Percentiles rank a stretch among this genome's conserved stretches.
These are phyloP conservation scores for Posidonia australis DNA, from an alignment of 106 monocot genomes.

Conservation along the genomic window DNA sequence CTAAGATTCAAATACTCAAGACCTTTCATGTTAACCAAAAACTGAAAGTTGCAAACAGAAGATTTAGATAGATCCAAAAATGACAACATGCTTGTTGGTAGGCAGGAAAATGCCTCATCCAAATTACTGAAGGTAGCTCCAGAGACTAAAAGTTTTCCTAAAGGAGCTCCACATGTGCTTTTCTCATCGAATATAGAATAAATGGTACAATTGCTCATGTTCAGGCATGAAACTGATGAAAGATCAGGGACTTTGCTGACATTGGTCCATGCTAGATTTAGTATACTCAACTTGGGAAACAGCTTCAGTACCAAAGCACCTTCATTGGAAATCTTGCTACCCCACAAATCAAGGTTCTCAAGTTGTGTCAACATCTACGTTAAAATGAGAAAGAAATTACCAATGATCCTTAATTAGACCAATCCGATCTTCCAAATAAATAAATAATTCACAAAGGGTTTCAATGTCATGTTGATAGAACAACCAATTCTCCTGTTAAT, in stretches of 20 bases:
- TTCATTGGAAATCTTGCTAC: slow-evolving; percentile 52
- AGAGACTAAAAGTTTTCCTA: slow-evolving; percentile 42
- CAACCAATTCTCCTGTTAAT: too few relatives aligned
- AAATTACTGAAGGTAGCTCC: slow-evolving; percentile 45
- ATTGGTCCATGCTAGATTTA: slow-evolving; percentile 85
- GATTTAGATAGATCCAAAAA: slow-evolving; percentile 66
- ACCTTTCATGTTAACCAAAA: slow-evolving; percentile 34
- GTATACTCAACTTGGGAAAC: slow-evolving; percentile 48
- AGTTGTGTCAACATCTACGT: slow-evolving; percentile 53
- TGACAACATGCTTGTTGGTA: slow-evolving; percentile 33
- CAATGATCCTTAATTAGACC: not conserved
- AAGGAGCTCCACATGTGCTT: slow-evolving; percentile 7
- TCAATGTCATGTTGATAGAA: too few relatives aligned
- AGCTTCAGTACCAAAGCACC: slow-evolving; percentile 39
- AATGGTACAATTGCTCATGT: slow-evolving; percentile 77
- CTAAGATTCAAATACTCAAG: slow-evolving; percentile 69
- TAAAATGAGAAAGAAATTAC: slow-evolving; percentile 3
- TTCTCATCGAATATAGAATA: slow-evolving; percentile 40
- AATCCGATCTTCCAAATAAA: too few relatives aligned
- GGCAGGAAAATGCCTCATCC: slow-evolving; percentile 26
- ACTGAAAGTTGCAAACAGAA: slow-evolving; percentile 27
- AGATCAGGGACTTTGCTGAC: slow-evolving; percentile 54
- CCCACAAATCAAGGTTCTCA: slow-evolving; percentile 83
- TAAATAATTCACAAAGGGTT: too few relatives aligned
- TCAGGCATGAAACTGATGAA: slow-evolving; percentile 45